Percentiles rank a stretch among this genome's conserved stretches.
These are phyloP conservation scores for Ophiostoma himal-ulmi DNA, from an alignment of 2,329 filamentous ascomycete species.

Conservation along the genomic window DNA sequence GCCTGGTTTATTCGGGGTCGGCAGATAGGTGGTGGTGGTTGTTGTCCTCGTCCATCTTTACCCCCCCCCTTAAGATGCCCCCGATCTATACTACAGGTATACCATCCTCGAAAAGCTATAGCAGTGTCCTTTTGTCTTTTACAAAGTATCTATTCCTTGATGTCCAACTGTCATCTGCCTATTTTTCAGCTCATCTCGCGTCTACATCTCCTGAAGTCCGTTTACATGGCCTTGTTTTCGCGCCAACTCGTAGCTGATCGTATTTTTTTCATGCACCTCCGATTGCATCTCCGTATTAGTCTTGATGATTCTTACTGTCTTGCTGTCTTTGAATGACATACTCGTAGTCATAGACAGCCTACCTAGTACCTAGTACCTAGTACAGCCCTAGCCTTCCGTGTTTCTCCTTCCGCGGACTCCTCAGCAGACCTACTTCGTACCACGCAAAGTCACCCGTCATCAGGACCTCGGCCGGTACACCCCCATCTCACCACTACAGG, in stretches of 20 bases:
- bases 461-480: background rate
- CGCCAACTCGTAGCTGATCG: slow-evolving; percentile 9
- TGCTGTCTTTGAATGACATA: background rate
- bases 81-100: background rate
- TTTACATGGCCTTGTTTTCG: slow-evolving; percentile 10
- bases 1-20: background rate
- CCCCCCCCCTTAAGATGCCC: background rate
- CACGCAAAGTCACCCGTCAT: background rate
- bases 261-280: slow-evolving; percentile 13
- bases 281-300: background rate
- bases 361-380: background rate
- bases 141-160: too few species aligned
- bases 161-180: background rate
- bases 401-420: slow-evolving; percentile 1
- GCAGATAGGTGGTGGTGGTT: background rate
- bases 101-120: background rate
- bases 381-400: background rate
- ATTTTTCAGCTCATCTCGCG: background rate
- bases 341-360: background rate
- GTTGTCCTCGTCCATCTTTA: background rate
- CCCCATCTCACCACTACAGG: slow-evolving; percentile 12
- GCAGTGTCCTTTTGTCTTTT: too few species aligned
- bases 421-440: background rate
- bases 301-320: too few species aligned
- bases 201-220: background rate